phyloP scores from a whole-genome alignment of 208 protist genomes.

The Jaenimonas drosophilae region DNA sequence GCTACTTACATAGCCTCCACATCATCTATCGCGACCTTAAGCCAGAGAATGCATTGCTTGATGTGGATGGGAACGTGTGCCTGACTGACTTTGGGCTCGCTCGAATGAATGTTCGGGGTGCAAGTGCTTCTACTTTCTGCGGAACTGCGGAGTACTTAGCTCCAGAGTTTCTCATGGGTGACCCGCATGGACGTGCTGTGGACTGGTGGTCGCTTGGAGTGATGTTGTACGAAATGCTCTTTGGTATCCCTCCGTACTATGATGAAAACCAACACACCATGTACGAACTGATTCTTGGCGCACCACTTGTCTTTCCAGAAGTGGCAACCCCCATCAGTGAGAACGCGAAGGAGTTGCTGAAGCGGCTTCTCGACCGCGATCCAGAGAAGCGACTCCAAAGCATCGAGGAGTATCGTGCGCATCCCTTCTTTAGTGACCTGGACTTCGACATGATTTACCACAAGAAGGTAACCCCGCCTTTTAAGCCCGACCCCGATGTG shows the following conservation, averaged over 20 bases:
- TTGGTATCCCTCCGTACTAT: constrained; percentile 92
- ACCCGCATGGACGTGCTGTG: constrained; percentile 89
- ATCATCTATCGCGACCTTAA: constrained; percentile 93
- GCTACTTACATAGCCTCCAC: constrained; percentile 85
- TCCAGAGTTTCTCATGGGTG: constrained; percentile 88
- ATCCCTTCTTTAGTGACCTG: constrained; percentile 79
- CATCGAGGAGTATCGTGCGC: constrained; percentile 69
- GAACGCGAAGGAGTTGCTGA: constrained; percentile 67
- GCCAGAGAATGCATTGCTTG: constrained; percentile 86
- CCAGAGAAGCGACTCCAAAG: constrained; percentile 62
- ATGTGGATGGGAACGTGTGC: constrained; percentile 75
- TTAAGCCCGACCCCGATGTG: constrained; percentile 50
- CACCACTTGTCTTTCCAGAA: constrained; percentile 38
- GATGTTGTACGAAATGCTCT: constrained; percentile 95
- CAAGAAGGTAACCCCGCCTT: constrained; percentile 57
- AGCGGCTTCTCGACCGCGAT: constrained; percentile 71
- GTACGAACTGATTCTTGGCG: constrained; percentile 76
- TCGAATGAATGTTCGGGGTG: constrained; percentile 55
- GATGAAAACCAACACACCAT: constrained; percentile 76
- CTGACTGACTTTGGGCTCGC: constrained; percentile 89
- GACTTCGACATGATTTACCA: constrained; percentile 57
- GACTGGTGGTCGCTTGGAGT: constrained; percentile 98
- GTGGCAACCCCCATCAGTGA: constrained; percentile 30
- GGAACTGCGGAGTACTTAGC: constrained; percentile 89
- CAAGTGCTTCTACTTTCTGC: constrained; percentile 79